These are phyloP conservation scores for Dichotomocladium elegans DNA, from an alignment of 371 early-diverging fungal genomes.

Conservation along the genomic window DNA sequence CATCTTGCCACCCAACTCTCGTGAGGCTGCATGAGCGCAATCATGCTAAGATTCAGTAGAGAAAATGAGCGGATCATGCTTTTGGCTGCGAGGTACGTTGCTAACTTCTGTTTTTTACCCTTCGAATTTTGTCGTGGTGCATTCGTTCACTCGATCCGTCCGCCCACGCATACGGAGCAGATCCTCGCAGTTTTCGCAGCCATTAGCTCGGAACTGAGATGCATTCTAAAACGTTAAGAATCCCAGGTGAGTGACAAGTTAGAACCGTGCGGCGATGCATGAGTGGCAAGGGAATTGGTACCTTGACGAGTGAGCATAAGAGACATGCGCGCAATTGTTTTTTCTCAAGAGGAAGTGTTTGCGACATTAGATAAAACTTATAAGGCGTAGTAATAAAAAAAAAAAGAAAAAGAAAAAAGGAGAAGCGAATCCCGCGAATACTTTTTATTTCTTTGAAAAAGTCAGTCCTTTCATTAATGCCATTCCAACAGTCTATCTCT, in stretches of 20 bases:
- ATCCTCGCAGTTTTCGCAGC: conserved; percentile 94
- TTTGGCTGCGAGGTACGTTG: too few species aligned
- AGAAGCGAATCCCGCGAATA: too few species aligned
- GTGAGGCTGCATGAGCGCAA: conserved; percentile 79
- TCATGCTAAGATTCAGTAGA: conserved; percentile 57
- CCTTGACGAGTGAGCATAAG: conserved; percentile 90
- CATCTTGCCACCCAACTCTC: conserved; percentile 88
- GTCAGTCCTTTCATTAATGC: too few species aligned
- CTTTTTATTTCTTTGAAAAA: too few species aligned
- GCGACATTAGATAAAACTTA: too few species aligned
- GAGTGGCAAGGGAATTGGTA: conserved; percentile 15
- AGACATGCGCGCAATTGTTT: conserved; percentile 88
- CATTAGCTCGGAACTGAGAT: conserved; percentile 72
- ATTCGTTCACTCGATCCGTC: conserved; percentile 70
- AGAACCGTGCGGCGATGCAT: too few species aligned
- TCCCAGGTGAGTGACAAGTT: not conserved
- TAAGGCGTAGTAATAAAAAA: too few species aligned
- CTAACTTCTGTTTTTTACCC: too few species aligned
- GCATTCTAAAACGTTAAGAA: conserved; percentile 45
- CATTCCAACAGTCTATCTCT: too few species aligned
- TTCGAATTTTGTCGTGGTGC: conserved; percentile 86
- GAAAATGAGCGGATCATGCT: too few species aligned
- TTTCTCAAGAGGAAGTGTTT: conserved; percentile 69
- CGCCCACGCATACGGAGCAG: conserved; percentile 72
- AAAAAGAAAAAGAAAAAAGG: too few species aligned